These are phyloP conservation scores for Trichodelitschia bisporula DNA, from an alignment of 495 filamentous ascomycete genomes.

Conservation along the genomic window DNA sequence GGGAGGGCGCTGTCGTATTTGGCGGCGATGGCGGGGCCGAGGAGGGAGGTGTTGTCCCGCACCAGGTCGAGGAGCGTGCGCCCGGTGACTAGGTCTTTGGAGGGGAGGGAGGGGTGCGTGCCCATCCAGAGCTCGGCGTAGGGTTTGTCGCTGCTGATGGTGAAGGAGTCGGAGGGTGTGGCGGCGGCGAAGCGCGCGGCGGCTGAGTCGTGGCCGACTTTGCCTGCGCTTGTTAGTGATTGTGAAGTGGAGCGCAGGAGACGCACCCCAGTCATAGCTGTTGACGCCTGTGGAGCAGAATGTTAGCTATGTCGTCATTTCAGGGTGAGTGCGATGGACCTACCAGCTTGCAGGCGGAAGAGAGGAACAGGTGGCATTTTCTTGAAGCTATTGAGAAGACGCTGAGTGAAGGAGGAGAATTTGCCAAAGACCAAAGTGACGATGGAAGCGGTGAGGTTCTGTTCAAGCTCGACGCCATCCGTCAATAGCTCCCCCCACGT, in stretches of 20 bases:
- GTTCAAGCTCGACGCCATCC: no score
- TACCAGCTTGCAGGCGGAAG: conserved; percentile 80
- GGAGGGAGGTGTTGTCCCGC: conserved; percentile 61
- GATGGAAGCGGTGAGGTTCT: no score
- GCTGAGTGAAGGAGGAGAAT: no score
- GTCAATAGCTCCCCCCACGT: no score
- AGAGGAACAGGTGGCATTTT: no score
- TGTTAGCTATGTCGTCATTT: conserved; percentile 1
- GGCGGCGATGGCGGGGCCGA: conserved; percentile 43
- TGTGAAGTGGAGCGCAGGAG: background rate
- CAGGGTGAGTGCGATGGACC: conserved; percentile 5
- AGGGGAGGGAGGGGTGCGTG: conserved; percentile 86
- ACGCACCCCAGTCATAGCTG: conserved; percentile 88
- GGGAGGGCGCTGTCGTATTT: conserved; percentile 61
- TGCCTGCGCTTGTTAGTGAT: conserved; percentile 11
- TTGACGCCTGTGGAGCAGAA: conserved; percentile 38
- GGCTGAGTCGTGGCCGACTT: conserved; percentile 38
- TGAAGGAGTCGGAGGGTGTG: conserved; percentile 13
- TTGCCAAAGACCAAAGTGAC: no score
- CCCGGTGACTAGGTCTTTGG: conserved; percentile 63
- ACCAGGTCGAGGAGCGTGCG: conserved; percentile 77
- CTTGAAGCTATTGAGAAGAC: no score
- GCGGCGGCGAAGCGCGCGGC: conserved; percentile 21
- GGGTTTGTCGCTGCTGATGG: conserved; percentile 16
- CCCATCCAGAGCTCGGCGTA: conserved; percentile 64